These are phyloP conservation scores for Astragalus membranaceus DNA, from an alignment of 306 rosid species.

Conservation along the genomic window DNA sequence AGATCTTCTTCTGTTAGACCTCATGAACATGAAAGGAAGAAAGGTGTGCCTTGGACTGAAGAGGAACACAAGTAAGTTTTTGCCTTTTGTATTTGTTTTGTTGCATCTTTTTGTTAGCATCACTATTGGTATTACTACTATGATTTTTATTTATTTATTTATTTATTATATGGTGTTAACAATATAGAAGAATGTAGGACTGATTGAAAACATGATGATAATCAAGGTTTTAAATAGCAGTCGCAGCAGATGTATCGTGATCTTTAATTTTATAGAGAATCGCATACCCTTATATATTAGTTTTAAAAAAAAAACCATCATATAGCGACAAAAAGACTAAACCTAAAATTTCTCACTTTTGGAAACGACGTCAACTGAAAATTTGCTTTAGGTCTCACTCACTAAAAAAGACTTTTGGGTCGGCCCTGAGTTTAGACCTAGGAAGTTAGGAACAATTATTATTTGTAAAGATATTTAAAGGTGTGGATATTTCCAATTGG, in stretches of 20 bases:
- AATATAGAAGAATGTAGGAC: not conserved
- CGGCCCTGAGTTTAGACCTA: not conserved
- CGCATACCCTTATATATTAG: too few species aligned
- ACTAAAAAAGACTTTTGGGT: too few species aligned
- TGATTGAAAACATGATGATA: not conserved
- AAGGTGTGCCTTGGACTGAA: constrained; percentile 96
- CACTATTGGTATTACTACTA: not conserved
- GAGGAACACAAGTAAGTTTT: constrained; percentile 81
- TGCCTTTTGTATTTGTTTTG: not conserved
- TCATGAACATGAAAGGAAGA: constrained; percentile 75
- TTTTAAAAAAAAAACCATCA: too few species aligned
- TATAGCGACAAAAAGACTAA: too few species aligned
- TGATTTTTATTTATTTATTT: too few species aligned
- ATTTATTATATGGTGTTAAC: not conserved
- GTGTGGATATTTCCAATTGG: not conserved
- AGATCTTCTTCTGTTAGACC: constrained; percentile 45
- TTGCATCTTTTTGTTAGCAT: not conserved
- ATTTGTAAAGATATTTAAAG: constrained; percentile 2
- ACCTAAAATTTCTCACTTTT: too few species aligned
- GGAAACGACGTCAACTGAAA: too few species aligned
- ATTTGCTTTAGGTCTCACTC: too few species aligned
- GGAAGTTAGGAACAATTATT: constrained; percentile 14
- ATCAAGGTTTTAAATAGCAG: not conserved
- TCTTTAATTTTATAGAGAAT: too few species aligned
- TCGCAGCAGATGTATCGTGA: not conserved